phyloP scores from a whole-genome alignment of 2,329 filamentous ascomycete species.

The Alternaria hordeiaustralica region DNA sequence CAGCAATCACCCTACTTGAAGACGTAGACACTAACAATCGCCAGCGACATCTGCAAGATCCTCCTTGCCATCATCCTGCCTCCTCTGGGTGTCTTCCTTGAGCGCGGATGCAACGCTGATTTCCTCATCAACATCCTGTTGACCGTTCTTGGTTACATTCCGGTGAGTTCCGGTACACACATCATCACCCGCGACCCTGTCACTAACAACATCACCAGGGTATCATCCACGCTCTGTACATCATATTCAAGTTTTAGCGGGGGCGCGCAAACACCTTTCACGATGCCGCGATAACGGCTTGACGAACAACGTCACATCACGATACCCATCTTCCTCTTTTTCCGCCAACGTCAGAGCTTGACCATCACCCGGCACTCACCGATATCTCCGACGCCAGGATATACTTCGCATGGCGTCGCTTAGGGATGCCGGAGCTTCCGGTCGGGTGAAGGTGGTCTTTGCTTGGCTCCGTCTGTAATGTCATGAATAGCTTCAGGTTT shows the following conservation, averaged over 20 bases:
- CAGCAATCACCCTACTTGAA: background rate
- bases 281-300: slow-evolving; percentile 15
- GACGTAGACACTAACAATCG: slow-evolving; percentile 18
- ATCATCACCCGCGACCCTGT: background rate
- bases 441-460: background rate
- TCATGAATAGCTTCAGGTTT: slow-evolving; percentile 15
- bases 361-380: background rate
- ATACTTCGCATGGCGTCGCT: background rate
- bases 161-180: slow-evolving; percentile 51
- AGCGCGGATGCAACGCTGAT: slow-evolving; percentile 86
- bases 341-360: slow-evolving; percentile 6
- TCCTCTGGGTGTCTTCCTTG: slow-evolving; percentile 90
- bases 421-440: slow-evolving; percentile 6
- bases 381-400: background rate
- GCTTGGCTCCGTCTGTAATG: slow-evolving; percentile 12
- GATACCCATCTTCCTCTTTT: slow-evolving; percentile 42
- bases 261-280: slow-evolving; percentile 14
- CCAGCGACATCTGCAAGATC: slow-evolving; percentile 78
- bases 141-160: slow-evolving; percentile 67
- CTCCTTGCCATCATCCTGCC: slow-evolving; percentile 89
- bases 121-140: slow-evolving; percentile 92
- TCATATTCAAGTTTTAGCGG: slow-evolving; percentile 84
- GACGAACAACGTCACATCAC: slow-evolving; percentile 26
- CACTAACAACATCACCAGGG: slow-evolving; percentile 47
- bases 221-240: slow-evolving; percentile 93